Base-by-base conservation (phyloP, 2,329 filamentous ascomycete genomes). In the Cytospora schulzeri region DNA sequence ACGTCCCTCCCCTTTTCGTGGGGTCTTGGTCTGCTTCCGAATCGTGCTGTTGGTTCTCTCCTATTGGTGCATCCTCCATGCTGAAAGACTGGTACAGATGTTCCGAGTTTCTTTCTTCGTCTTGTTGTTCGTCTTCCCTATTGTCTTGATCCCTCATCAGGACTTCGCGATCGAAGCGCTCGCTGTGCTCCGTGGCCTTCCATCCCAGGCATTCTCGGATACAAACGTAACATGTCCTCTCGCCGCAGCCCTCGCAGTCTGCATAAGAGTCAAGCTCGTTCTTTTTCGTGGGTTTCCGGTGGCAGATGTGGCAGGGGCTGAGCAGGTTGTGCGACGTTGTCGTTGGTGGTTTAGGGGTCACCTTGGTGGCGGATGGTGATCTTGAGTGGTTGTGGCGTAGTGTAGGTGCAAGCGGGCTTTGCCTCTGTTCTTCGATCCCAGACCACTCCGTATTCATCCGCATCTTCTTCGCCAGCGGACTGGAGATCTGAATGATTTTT, bases 191-290 rank as follows among this genome's bases (percentile, higher is more conserved):
- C 2, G 63, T 58, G 12, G 19, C 41, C 48, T 76, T 77, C 79
- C 81, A 83, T 2, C 84, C 84, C 15, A 82, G 77, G 69, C 89
- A 91, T 68, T 85, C 78, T 29, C 89, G 78, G 53, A 90, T 83
- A 72, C 89, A 91, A n/a, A 91, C 80, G 71, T 84, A 91, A 72
- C 89, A 91, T 0, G 88, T 85, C 51, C 87, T 80, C 67, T 83
- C 78, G 12, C 81, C 79, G 71, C 89, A 91, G 17, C 84, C 81
- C 68, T 84, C 77, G 73, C 89, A 91, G 70, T 86, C 80, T 55
- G 86, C 83, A 71, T 87, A 91, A 12, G 84, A 85, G 73, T 90
- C 87, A 38, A 91, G 80, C 63, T 91, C 87, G 7, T 81, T 81
- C 72, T 85, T 89, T 69, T 86, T 86, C 60, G 81, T 88, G 1